phyloP scores from a whole-genome alignment of 257 asterid genomes.

The Voacanga thouarsii region DNA sequence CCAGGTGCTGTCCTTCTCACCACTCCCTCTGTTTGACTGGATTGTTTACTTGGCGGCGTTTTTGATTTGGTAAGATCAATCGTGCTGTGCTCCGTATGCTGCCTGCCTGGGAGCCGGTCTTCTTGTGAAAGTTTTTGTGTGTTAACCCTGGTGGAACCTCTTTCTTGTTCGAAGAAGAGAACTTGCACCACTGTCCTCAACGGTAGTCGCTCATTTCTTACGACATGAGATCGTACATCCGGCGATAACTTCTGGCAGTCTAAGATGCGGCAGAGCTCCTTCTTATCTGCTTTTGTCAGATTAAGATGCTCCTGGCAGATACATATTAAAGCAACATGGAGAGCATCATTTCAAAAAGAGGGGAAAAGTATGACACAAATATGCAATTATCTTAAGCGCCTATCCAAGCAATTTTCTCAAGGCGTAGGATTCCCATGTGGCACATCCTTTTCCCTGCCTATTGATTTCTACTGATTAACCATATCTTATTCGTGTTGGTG shows the following conservation, averaged over 20 bases:
- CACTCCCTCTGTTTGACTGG: conserved; percentile 22
- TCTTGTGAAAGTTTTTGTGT: conserved; percentile 18
- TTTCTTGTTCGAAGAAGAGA: conserved; percentile 64
- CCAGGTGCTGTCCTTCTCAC: conserved; percentile 17
- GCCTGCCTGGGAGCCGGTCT: conserved; percentile 19
- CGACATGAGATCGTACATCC: conserved; percentile 54
- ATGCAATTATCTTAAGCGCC: too few species aligned
- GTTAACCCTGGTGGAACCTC: conserved; percentile 23
- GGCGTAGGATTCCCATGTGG: too few species aligned
- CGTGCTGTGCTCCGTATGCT: conserved; percentile 13
- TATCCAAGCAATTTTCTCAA: too few species aligned
- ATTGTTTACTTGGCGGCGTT: conserved; percentile 16
- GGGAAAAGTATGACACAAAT: too few species aligned
- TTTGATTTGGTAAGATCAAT: conserved; percentile 30
- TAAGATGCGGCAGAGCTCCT: conserved; percentile 51
- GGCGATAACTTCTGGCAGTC: conserved; percentile 69
- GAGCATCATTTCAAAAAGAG: too few species aligned
- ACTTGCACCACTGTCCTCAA: conserved; percentile 70
- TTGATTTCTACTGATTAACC: too few species aligned
- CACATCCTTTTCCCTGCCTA: too few species aligned
- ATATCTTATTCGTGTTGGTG: too few species aligned
- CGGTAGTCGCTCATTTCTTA: conserved; percentile 66
- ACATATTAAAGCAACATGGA: not conserved
- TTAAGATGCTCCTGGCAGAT: conserved; percentile 56
- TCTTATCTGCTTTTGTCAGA: conserved; percentile 60